Base-by-base conservation (phyloP, 73 alveolate genomes). In the Paramecium primaurelia region DNA sequence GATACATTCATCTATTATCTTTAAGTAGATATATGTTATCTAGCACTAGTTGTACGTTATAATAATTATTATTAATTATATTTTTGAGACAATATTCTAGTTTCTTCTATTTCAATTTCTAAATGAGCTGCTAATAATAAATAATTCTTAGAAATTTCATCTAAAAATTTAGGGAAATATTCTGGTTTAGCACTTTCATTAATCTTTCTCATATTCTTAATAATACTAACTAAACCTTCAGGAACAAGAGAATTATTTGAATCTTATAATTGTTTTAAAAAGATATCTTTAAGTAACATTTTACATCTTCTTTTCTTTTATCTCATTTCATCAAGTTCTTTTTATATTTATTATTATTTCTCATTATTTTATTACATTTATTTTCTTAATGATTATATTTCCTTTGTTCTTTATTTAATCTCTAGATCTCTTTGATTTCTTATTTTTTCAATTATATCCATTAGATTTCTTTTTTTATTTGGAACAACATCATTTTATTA, bases 161-260 rank as follows among this genome's bases (percentile, higher is more conserved):
- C 49, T 25, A 80, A 12, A 28, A 42, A 80, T 80, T 80, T 80
- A 6, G 91, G 91, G 30, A 80, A 80, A 80, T 80, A 45, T 49
- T 80, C 91, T 26, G 58, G 44, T n/a, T 80, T 80, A 6, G 91
- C 91, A 80, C 42, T 80, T 49, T 80, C 91, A 47, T 80, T 80
- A 7, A 80, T 80, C 32, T 80, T 80, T 80, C 91, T 40, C 91
- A 80, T 80, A 9, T 80, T 80, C 16, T 80, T 80, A 7, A 80
- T 80, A 26, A 80, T 49, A 26, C 58, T 45, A 8, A 80, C 37
- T 22, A 80, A 44, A 6, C 91, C 91, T 47, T 80, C 91, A 3
- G 91, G 91, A n/a, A 80, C 91, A 3, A 80, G 30, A 11, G 47
- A 80, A 47, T 44, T 32, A 26, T 80, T 80, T 14, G 91, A 80